Evolutionary conservation across 1,139 yeast genomes (phyloP), one percentile per base, ranked within the genome.

Genomic region (Kodamaea sp.): DNA sequence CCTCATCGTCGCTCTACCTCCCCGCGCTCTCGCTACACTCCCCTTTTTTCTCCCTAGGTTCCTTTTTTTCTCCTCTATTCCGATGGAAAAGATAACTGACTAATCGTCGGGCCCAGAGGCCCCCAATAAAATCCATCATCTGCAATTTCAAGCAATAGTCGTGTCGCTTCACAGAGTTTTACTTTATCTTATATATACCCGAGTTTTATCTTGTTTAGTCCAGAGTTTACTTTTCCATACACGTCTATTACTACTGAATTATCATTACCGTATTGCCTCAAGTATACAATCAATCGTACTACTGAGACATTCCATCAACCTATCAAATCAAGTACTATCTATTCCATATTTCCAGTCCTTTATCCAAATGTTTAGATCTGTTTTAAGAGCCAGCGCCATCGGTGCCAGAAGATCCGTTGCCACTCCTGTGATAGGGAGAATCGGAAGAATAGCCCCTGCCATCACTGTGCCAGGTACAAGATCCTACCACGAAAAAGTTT

Each of bases 401-500:
- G 26, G 25, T 14, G 37, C 37, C 25, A 12, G 24, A 26, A 37
- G 37, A 36, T 13, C 32, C 22, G 29, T 27, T 7, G 32, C 41
- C 16, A 45, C 44, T 34, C 39, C 43, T 14, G 32, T 37, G 20
- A 32, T 38, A 28, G 39, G 49, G 24, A 38, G 28, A 18, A 22
- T 28, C 22, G 37, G 32, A 10, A 20, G 31, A 15, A 28, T 28
- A 28, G 24, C 21, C 8, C 12, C 24, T n/a, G 21, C 26, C 22
- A 13, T 29, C 6, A 39, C 27, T 24, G 34, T 28, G 19, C 36
- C 21, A 16, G 26, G 50, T 29, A 53, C 47, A 37, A 61, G 75
- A 53, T 37, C 46, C 32, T 84, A 84, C 52, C 94, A 85, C 50
- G 86, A 83, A 39, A 83, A 83, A 56, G 75, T 67, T 30, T 83